Evolutionary conservation across 306 rosid genomes (phyloP).

Genomic region (Ziziphus jujuba): DNA sequence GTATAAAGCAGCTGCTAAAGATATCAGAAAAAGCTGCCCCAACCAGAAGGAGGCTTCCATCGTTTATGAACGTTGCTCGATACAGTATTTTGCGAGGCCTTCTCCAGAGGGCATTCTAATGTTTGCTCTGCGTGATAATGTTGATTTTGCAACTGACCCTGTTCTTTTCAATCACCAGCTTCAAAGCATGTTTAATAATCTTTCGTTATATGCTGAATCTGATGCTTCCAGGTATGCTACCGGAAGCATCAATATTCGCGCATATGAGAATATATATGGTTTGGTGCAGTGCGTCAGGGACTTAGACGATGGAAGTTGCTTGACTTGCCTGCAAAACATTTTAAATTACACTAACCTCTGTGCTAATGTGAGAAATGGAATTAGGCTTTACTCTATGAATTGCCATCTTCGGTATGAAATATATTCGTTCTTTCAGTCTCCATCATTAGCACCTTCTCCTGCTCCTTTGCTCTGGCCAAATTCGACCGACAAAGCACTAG

Average conservation of each 20-base stretch:
- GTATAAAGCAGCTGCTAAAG: too few relatives aligned
- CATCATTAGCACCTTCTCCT: neutral
- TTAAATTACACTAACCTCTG: neutral
- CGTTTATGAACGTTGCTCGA: too few relatives aligned
- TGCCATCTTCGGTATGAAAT: conserved; percentile 30
- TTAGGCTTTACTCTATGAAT: neutral
- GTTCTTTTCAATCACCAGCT: neutral
- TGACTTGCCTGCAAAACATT: conserved; percentile 24
- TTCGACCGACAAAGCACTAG: neutral
- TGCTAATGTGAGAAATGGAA: conserved; percentile 4
- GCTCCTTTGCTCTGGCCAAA: conserved; percentile 7
- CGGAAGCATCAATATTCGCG: conserved; percentile 2
- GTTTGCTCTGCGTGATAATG: too few relatives aligned
- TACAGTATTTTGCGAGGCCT: too few relatives aligned
- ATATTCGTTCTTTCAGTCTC: conserved; percentile 11
- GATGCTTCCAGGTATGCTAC: conserved; percentile 9
- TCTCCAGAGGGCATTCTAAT: too few relatives aligned
- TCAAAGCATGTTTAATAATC: conserved; percentile 1
- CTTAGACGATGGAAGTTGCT: conserved; percentile 16
- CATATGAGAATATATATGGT: conserved; percentile 12
- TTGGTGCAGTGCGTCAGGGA: conserved; percentile 26
- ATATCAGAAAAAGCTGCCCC: too few relatives aligned
- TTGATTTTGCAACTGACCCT: too few relatives aligned
- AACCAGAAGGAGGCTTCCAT: too few relatives aligned
- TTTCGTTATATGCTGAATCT: conserved; percentile 15